These are phyloP conservation scores for Eucalyptus sp. DNA, from an alignment of 345 rosid species.

Conservation along the genomic window DNA sequence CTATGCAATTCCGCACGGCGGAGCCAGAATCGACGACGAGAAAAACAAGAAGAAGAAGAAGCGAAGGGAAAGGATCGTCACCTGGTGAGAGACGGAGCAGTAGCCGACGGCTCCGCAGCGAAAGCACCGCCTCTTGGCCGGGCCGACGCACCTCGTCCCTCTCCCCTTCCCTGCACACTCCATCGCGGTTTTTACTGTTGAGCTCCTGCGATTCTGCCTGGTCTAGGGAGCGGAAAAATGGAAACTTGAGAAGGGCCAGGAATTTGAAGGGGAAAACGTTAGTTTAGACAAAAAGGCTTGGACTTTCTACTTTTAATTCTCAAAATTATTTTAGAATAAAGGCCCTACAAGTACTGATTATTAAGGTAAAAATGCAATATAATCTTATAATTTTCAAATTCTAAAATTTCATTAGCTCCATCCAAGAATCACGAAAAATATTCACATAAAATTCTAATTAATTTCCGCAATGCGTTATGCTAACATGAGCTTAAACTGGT, in stretches of 20 bases:
- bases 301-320: background rate
- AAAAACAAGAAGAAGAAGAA: background rate
- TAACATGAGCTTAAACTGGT: background rate
- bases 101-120: constrained; percentile 76
- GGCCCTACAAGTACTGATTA: background rate
- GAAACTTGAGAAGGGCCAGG: fast-evolving
- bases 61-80: background rate
- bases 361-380: background rate
- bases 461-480: background rate
- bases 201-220: background rate
- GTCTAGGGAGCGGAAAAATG: background rate
- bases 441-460: background rate
- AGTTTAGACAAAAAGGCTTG: background rate
- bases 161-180: constrained; percentile 76
- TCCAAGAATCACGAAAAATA: background rate
- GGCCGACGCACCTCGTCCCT: constrained; percentile 54
- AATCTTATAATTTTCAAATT: background rate
- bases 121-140: constrained; percentile 47
- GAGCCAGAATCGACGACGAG: background rate
- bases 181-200: constrained; percentile 10
- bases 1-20: background rate
- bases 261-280: background rate
- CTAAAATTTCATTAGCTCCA: background rate
- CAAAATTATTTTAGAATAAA: background rate
- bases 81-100: constrained; percentile 89